Base-by-base conservation (phyloP, 495 filamentous ascomycete genomes). In the Penicillium roqueforti region DNA sequence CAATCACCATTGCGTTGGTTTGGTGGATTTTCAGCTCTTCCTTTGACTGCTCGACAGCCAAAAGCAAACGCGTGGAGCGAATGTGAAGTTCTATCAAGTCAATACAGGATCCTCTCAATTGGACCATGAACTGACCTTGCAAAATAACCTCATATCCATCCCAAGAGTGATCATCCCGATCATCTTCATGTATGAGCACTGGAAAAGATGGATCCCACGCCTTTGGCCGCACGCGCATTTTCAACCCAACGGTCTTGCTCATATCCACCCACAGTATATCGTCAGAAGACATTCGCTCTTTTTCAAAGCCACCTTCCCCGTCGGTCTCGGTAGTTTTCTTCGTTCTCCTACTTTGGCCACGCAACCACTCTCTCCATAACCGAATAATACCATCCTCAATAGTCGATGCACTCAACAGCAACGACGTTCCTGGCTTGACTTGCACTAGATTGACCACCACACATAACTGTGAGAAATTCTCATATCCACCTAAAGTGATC, bases 391-490 rank as follows among this genome's bases (percentile, higher is more conserved):
- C 82, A 47, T 91, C 84, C 46, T 78, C 74, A 16, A 91, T 66
- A 39, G 79, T 83, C 45, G 83, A 76, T 44, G 82, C 80, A 59
- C 79, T 82, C 38, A 79, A 63, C 56, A 88, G 16, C 81, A 64
- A 34, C 77, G 82, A 54, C 55, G 72, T 59, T 9, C 76, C 76
- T 6, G 83, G 82, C 19, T 84, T 80, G 9, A 83, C 61, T 62
- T 84, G 85, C 37, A 88, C 87, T 19, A 92, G 65, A 64, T 84
- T 87, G 20, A 80, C 79, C n/a, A 79, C 65, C 8, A 84, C 78
- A 60, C 82, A 85, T 14, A 91, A 74, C 62, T 92, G 87, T 0
- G 84, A 81, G 65, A 91, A 89, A 25, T 83, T 69, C 67, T 91
- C 87, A 58, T 79, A 74, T 3, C 70, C 76, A 48, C 90, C 88